These are phyloP conservation scores for Pythium insidiosum DNA, from an alignment of 352 stramenopile genomes.

Conservation along the genomic window DNA sequence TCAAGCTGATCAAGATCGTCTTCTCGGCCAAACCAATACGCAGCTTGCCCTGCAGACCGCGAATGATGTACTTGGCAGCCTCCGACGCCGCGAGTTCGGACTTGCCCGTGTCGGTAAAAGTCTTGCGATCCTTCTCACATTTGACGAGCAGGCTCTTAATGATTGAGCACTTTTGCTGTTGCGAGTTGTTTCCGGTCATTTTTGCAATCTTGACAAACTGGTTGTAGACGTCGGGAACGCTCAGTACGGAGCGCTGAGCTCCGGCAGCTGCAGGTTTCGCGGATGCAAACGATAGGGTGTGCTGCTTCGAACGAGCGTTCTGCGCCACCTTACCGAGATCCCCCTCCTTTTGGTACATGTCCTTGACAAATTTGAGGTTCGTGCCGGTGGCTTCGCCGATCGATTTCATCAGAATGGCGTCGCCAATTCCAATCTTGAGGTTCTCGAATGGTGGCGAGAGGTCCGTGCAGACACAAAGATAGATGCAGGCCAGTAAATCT, in stretches of 20 bases:
- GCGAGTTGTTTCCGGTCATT: conserved; percentile 93
- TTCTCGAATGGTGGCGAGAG: conserved; percentile 95
- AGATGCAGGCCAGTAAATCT: conserved; percentile 87
- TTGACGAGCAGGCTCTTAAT: conserved; percentile 97
- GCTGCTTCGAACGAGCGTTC: conserved; percentile 90
- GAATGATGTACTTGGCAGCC: conserved; percentile 97
- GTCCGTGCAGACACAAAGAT: conserved; percentile 87
- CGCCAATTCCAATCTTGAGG: conserved; percentile 97
- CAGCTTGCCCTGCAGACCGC: conserved; percentile 97
- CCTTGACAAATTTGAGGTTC: conserved; percentile 90
- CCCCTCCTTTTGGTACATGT: conserved; percentile 94
- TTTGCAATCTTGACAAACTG: conserved; percentile 92
- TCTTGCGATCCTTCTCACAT: conserved; percentile 78
- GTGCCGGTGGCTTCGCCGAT: conserved; percentile 92
- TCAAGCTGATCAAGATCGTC: conserved; percentile 96
- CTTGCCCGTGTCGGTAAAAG: conserved; percentile 17
- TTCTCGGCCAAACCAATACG: conserved; percentile 96
- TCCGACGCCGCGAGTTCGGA: conserved; percentile 69
- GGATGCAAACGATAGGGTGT: conserved; percentile 78
- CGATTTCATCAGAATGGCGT: conserved; percentile 97
- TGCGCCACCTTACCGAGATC: conserved; percentile 97
- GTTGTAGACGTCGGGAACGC: conserved; percentile 79
- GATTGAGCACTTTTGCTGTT: conserved; percentile 96
- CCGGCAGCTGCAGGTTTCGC: conserved; percentile 24
- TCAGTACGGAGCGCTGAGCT: conserved; percentile 87